Base-by-base conservation (phyloP, 2,329 filamentous ascomycete genomes). In the Pseudocercospora musae region DNA sequence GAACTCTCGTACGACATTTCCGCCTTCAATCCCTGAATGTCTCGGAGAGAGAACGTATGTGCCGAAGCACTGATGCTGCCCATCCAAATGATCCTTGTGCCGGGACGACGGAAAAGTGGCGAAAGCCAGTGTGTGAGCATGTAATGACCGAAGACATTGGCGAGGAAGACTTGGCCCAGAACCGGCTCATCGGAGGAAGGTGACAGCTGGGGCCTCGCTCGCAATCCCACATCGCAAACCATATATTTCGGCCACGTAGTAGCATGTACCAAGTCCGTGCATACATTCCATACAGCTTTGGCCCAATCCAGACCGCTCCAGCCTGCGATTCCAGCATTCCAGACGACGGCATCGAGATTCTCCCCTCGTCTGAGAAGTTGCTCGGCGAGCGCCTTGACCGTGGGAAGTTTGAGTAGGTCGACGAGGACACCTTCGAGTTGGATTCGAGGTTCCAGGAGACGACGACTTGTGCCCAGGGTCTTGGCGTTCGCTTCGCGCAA, bases 71-170 rank as follows among this genome's bases (percentile, higher is more conserved):
- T 93, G 54, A 97, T 79, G 71, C 90, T 96, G 65, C 89, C 90
- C 9, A 92, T 87, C 93, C 94, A 98, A 66, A 98, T 84, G 57
- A 99, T 84, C 56, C 92, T 86, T 73, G 56, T 85, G 80, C 70
- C 80, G 78, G 69, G 68, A 8, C 63, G 63, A 8, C 63, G 63
- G 46, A 99, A 83, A 10, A 97, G 80, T 0, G 91, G 89, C 68
- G 89, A 83, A 10, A 98, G 83, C 72, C 89, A 87, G 75, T 96
- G 93, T 15, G 86, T 86, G 23, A 99, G 86, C 72, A 97, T 79
- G 75, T 99, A 98, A 78, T 99, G 95, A 0, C 95, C 95, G 73
- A 99, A 98, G 29, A 96, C 84, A 73, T 98, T 98, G 55, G 94
- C 89, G 74, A 89, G 89, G 75, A 98, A 99, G 18, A 96, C 87